Conservation (phyloP, 768 basidiomycete genomes). For the Tulasnella sp. region DNA sequence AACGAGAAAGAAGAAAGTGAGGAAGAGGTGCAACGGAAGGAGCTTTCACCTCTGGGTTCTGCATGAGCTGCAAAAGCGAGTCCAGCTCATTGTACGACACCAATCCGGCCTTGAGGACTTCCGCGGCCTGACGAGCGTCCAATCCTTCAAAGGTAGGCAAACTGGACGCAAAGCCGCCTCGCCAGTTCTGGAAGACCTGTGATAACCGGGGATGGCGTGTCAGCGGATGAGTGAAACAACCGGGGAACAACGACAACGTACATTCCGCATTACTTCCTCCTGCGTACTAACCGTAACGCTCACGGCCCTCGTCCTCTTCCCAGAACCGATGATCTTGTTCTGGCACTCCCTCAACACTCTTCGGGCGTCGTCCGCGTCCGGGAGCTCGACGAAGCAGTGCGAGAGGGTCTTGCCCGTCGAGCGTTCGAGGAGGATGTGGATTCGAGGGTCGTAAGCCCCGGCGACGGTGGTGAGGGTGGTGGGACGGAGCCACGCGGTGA, state of each 20-base stretch:
- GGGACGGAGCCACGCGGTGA: constrained; percentile 40
- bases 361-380: constrained; percentile 40
- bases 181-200: constrained; percentile 76
- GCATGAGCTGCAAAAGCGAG: constrained; percentile 55
- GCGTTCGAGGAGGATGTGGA: constrained; percentile 65
- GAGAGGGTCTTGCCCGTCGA: constrained; percentile 69
- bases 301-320: constrained; percentile 69
- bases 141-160: constrained; percentile 57
- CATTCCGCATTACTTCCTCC: constrained; percentile 72
- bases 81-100: constrained; percentile 57
- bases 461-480: too few relatives aligned
- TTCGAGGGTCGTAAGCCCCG: too few relatives aligned
- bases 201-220: constrained; percentile 3
- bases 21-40: not conserved
- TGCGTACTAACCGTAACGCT: constrained; percentile 72
- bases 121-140: constrained; percentile 43
- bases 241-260: constrained; percentile 27
- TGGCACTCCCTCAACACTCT: constrained; percentile 22
- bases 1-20: not conserved
- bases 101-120: constrained; percentile 52
- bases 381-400: constrained; percentile 66
- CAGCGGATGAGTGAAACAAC: not conserved
- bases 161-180: constrained; percentile 57
- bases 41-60: constrained; percentile 59
- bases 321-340: constrained; percentile 60